A percentile compares a stretch with the other conserved stretches of the same genome.
Evolutionary conservation across 1,284 basidiomycete genomes (phyloP).

Genomic region (Ceratobasidium sp.): DNA sequence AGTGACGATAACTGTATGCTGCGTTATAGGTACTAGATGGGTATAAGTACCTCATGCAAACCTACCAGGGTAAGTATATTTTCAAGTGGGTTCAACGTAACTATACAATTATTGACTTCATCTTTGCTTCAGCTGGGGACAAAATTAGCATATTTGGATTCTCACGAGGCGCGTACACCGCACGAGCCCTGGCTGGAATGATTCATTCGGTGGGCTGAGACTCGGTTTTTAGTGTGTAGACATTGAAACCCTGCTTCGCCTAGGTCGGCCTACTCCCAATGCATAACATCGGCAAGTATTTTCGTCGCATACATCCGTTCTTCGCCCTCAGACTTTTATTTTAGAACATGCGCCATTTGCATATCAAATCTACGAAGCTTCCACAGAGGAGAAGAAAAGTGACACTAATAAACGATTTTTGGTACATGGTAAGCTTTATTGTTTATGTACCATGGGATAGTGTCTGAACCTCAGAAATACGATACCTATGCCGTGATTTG

Average conservation of each 20-base stretch:
- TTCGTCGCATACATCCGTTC: not conserved
- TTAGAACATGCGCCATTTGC: conserved; percentile 49
- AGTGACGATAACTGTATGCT: not conserved
- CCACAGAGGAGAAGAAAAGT: not conserved
- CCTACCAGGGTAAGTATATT: conserved; percentile 32
- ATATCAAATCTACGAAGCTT: conserved; percentile 45
- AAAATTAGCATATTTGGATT: conserved; percentile 44
- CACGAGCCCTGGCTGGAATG: conserved; percentile 45
- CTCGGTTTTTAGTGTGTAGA: no score
- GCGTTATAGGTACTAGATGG: conserved; percentile 47
- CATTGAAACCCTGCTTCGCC: not conserved
- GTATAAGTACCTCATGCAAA: conserved; percentile 48
- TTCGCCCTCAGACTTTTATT: not conserved
- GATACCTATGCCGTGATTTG: not conserved
- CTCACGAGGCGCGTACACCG: conserved; percentile 45
- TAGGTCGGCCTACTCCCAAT: conserved; percentile 15
- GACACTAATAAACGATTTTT: no score
- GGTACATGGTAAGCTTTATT: no score
- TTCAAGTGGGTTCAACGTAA: no score
- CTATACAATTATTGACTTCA: no score
- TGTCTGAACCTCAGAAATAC: not conserved
- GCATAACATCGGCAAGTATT: conserved; percentile 23
- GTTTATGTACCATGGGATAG: no score
- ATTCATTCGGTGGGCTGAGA: conserved; percentile 23
- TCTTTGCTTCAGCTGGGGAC: conserved; percentile 28